A percentile compares a stretch with the other conserved stretches of the same genome.
These are phyloP conservation scores for Tubosaeta sp. DNA, from an alignment of 768 basidiomycete genomes.

Conservation along the genomic window DNA sequence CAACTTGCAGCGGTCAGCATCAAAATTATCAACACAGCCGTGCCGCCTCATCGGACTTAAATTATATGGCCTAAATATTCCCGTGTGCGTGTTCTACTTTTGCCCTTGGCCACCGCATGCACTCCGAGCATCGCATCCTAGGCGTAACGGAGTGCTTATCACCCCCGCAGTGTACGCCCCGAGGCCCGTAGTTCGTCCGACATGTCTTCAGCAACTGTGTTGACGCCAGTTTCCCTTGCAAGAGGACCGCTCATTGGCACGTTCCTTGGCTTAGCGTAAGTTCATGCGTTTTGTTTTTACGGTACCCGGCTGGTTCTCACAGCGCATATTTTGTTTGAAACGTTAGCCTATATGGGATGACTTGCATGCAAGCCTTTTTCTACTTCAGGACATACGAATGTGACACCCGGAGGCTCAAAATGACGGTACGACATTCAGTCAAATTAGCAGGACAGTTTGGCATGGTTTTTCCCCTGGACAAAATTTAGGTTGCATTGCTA, in stretches of 20 bases:
- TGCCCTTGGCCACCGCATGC: not conserved
- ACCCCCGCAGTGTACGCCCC: not conserved
- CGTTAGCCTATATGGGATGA: constrained; percentile 25
- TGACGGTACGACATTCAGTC: constrained; percentile 13
- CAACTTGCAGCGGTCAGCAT: not conserved
- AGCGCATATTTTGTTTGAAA: not conserved
- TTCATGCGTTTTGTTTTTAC: not conserved
- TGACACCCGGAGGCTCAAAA: constrained; percentile 17
- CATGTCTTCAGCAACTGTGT: constrained; percentile 7
- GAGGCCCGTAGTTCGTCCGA: not conserved
- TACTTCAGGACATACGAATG: constrained; percentile 24
- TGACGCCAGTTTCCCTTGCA: constrained; percentile 9
- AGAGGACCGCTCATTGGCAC: constrained; percentile 28
- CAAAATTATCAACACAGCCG: not conserved
- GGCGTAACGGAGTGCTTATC: not conserved
- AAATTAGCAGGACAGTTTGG: not conserved
- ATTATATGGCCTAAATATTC: not conserved
- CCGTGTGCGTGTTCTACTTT: not conserved
- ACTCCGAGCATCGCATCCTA: not conserved
- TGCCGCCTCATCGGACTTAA: too few species aligned
- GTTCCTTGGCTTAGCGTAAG: constrained; percentile 21
- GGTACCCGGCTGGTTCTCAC: constrained; percentile 1
- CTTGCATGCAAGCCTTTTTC: constrained; percentile 26
- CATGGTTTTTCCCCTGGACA: not conserved
- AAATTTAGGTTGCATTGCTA: constrained; percentile 17